Evolutionary conservation across 1,284 basidiomycete species (phyloP).

Genomic region (Schizophyllum amplum): DNA sequence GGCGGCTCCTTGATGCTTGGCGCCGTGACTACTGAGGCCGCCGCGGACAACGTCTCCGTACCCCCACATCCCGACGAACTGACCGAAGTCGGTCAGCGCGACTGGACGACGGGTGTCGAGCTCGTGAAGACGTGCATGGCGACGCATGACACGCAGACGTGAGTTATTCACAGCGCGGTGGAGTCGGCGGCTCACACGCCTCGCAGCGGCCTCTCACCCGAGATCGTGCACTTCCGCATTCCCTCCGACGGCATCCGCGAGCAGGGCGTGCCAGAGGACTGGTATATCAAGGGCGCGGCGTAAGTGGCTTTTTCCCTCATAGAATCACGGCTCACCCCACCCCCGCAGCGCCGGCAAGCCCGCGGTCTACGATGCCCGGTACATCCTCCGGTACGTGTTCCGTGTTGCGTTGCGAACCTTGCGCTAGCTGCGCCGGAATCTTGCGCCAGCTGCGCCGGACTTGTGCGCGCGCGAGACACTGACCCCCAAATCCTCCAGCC

Average conservation of each 20-base stretch:
- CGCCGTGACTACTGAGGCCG: conserved; percentile 61
- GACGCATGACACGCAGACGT: conserved; percentile 84
- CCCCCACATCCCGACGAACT: conserved; percentile 56
- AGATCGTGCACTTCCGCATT: conserved; percentile 74
- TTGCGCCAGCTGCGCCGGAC: too few relatives aligned
- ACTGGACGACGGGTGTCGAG: conserved; percentile 79
- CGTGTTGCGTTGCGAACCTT: background rate
- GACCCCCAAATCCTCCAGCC: conserved; percentile 36
- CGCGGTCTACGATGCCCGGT: conserved; percentile 75
- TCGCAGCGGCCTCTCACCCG: conserved; percentile 68
- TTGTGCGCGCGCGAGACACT: background rate
- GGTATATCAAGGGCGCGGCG: conserved; percentile 80
- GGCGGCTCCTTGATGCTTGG: conserved; percentile 90
- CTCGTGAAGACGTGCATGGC: conserved; percentile 83
- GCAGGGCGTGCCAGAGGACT: conserved; percentile 41
- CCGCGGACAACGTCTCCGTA: conserved; percentile 39
- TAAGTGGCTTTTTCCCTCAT: conserved; percentile 21
- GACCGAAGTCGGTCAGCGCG: conserved; percentile 50
- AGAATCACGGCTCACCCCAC: background rate
- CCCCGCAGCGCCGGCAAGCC: conserved; percentile 34
- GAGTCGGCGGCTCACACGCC: conserved; percentile 1
- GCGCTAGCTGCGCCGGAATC: conserved; percentile 2
- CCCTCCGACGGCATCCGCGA: conserved; percentile 38
- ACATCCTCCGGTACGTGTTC: conserved; percentile 67
- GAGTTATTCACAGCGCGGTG: conserved; percentile 21